phyloP scores from a whole-genome alignment of 306 rosid genomes.

The Carpinus viminea region DNA sequence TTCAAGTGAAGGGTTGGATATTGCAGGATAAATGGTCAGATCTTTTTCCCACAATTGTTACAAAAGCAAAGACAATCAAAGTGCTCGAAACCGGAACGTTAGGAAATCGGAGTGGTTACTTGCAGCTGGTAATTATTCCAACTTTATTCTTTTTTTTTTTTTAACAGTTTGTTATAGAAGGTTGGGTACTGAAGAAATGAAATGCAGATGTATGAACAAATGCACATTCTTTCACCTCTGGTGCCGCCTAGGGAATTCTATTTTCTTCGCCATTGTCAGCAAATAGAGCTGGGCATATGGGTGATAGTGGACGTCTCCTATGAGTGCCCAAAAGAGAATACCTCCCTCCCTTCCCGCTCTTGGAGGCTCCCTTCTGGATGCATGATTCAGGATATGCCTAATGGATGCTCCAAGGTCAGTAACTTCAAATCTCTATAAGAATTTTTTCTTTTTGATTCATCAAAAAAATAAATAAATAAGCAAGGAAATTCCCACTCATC shows the following conservation, averaged over 20 bases:
- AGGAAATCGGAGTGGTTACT: conserved; percentile 43
- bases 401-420: conserved; percentile 55
- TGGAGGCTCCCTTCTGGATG: conserved; percentile 86
- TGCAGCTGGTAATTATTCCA: conserved; percentile 49
- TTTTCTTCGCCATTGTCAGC: conserved; percentile 63
- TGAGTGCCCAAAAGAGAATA: conserved; percentile 24
- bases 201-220: conserved; percentile 66
- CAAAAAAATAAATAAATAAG: neutral
- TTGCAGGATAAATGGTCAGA: conserved; percentile 60
- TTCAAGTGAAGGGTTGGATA: neutral
- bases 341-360: conserved; percentile 10
- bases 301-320: conserved; percentile 60
- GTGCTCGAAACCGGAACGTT: conserved; percentile 49
- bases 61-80: conserved; percentile 47
- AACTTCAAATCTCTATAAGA: neutral
- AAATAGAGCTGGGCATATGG: conserved; percentile 53
- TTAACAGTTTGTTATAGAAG: neutral
- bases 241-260: conserved; percentile 50
- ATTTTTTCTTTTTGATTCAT: too few species aligned
- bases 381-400: conserved; percentile 50
- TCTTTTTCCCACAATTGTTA: conserved; percentile 61
- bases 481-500: neutral
- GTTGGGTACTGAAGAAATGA: neutral
- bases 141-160: neutral
- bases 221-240: conserved; percentile 71